A percentile compares a stretch with the other conserved stretches of the same genome.
phyloP scores from a whole-genome alignment of 495 filamentous ascomycete species.

The Tuber aestivum region DNA sequence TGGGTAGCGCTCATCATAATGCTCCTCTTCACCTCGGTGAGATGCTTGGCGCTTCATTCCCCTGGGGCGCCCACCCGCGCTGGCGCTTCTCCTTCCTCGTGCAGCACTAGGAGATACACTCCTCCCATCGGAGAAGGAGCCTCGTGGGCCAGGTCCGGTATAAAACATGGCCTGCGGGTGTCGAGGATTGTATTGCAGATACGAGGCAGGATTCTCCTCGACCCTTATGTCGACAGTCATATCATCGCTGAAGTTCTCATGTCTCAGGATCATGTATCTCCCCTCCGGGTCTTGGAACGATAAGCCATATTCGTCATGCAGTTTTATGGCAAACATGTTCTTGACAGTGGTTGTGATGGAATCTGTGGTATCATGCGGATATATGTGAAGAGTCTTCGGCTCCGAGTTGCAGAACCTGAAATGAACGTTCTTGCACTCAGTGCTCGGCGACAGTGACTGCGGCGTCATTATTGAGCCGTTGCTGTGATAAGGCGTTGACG shows the following conservation, averaged over 20 bases:
- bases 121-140: conserved; percentile 45
- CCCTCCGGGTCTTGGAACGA: conserved; percentile 88
- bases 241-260: conserved; percentile 85
- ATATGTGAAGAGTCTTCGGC: conserved; percentile 87
- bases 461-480: conserved; percentile 34
- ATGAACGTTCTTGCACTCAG: conserved; percentile 68
- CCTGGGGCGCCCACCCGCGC: conserved; percentile 47
- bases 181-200: conserved; percentile 36
- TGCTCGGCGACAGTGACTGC: conserved; percentile 49
- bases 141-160: conserved; percentile 44
- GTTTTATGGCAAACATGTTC: conserved; percentile 93
- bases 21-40: conserved; percentile 29
- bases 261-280: conserved; percentile 83
- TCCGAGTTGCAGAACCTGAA: conserved; percentile 61
- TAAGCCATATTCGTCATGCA: conserved; percentile 57
- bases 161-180: conserved; percentile 43
- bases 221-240: conserved; percentile 88
- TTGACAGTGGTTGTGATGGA: conserved; percentile 94
- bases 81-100: conserved; percentile 70
- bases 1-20: conserved; percentile 24
- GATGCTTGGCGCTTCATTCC: conserved; percentile 35
- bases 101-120: conserved; percentile 74
- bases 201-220: conserved; percentile 53
- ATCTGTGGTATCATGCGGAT: conserved; percentile 86
- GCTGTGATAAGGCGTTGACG: conserved; percentile 38